phyloP scores from a whole-genome alignment of 1,284 basidiomycete species.

The Trichosporon asahii region DNA sequence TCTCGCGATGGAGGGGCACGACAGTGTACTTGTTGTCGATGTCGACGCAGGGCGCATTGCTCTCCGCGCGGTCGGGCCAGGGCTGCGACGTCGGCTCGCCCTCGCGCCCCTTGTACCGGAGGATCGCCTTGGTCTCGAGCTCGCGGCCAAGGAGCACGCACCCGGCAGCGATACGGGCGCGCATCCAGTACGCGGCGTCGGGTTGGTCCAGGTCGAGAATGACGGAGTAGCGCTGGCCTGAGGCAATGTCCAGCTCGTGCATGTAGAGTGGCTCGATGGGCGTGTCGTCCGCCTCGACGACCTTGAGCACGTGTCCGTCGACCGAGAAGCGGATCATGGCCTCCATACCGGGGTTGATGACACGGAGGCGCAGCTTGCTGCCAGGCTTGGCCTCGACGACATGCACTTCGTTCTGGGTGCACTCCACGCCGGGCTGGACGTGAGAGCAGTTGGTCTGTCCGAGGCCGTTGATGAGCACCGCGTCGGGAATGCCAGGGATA shows the following conservation, averaged over 20 bases:
- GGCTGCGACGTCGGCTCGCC: conserved; percentile 12
- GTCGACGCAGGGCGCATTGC: conserved; percentile 22
- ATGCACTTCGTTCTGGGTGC: not conserved
- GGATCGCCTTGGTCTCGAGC: not conserved
- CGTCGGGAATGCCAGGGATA: conserved; percentile 26
- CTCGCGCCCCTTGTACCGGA: not conserved
- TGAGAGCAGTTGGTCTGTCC: conserved; percentile 17
- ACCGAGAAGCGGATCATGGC: conserved; percentile 28
- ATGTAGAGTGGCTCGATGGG: conserved; percentile 26
- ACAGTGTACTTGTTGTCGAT: conserved; percentile 30
- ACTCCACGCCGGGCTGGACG: not conserved
- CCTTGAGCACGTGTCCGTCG: conserved; percentile 32
- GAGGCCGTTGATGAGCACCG: conserved; percentile 34
- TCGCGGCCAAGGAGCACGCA: not conserved
- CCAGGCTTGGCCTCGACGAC: not conserved
- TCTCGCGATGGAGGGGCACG: conserved; percentile 34
- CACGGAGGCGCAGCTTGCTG: conserved; percentile 17
- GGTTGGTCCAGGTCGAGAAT: conserved; percentile 33
- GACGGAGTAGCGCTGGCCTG: conserved; percentile 42
- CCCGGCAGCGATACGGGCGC: conserved; percentile 30
- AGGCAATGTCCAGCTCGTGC: conserved; percentile 28
- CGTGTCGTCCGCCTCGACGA: conserved; percentile 36
- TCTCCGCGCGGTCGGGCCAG: conserved; percentile 26
- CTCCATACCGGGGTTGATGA: conserved; percentile 18
- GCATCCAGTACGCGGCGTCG: conserved; percentile 43